phyloP scores from a whole-genome alignment of 495 filamentous ascomycete species.

The Platismatia glauca region DNA sequence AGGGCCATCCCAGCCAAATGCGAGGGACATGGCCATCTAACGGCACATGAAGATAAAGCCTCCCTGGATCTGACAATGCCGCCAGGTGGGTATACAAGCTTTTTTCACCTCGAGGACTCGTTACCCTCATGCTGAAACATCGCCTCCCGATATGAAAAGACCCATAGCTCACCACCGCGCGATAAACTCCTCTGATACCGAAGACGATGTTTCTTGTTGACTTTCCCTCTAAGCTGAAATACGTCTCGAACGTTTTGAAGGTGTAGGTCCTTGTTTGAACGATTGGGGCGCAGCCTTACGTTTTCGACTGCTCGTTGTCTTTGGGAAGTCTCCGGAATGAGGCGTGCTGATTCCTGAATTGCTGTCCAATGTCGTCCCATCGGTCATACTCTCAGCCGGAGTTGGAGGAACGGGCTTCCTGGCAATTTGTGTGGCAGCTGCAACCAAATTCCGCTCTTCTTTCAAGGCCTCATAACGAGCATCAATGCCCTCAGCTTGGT shows the following conservation, averaged over 20 bases:
- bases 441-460: constrained; percentile 15
- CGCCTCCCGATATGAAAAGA: background rate
- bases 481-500: constrained; percentile 21
- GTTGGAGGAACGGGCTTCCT: constrained; percentile 16
- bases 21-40: background rate
- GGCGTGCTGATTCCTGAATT: constrained; percentile 30
- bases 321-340: constrained; percentile 15
- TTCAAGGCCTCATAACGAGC: constrained; percentile 22
- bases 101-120: background rate
- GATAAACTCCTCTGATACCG: background rate
- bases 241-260: background rate
- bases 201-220: background rate
- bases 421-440: constrained; percentile 9
- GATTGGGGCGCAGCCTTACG: constrained; percentile 15
- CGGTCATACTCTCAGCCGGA: constrained; percentile 29
- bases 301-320: constrained; percentile 12
- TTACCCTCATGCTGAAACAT: background rate
- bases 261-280: background rate
- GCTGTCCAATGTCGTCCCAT: constrained; percentile 32
- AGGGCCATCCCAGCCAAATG: background rate
- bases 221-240: background rate
- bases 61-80: background rate
- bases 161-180: background rate
- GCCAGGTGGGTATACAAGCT: background rate
- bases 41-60: background rate